A percentile compares a stretch with the other conserved stretches of the same genome.
Evolutionary conservation across 2,329 filamentous ascomycete species (phyloP).

Genomic region (Fusarium chaquense): DNA sequence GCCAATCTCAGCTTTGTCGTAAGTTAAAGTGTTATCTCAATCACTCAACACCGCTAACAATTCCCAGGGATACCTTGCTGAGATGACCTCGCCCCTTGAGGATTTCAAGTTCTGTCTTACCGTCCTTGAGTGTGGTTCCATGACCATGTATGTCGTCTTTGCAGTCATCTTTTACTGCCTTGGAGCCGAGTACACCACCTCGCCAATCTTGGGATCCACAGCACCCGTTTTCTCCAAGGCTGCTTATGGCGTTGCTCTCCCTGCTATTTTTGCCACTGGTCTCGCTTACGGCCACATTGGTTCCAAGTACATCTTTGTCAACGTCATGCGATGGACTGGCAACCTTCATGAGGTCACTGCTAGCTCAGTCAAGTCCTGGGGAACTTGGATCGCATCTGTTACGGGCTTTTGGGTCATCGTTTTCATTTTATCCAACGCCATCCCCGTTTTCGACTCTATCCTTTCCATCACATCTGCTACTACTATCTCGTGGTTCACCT

Average conservation of each 20-base stretch:
- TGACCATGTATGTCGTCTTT: constrained; percentile 41
- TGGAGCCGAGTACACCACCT: constrained; percentile 39
- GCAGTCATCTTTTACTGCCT: constrained; percentile 45
- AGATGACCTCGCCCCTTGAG: constrained; percentile 40
- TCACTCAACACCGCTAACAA: not conserved
- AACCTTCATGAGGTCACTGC: constrained; percentile 36
- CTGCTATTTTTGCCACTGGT: constrained; percentile 42
- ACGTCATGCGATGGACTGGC: constrained; percentile 35
- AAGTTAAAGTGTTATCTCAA: not conserved
- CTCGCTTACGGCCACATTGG: constrained; percentile 46
- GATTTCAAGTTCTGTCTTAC: constrained; percentile 44
- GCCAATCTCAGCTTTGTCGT: constrained; percentile 46
- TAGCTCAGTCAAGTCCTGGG: constrained; percentile 45
- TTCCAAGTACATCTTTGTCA: constrained; percentile 45
- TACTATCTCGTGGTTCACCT: constrained; percentile 48
- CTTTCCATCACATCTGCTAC: constrained; percentile 47
- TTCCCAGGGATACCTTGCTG: constrained; percentile 34
- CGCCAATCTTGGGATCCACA: constrained; percentile 43
- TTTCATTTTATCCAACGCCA: constrained; percentile 48
- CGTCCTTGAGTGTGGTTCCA: constrained; percentile 35
- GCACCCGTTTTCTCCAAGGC: constrained; percentile 35
- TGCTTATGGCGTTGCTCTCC: constrained; percentile 43
- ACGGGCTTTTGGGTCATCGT: constrained; percentile 45
- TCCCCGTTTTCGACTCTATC: constrained; percentile 49
- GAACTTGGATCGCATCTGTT: constrained; percentile 43